Conservation (phyloP, 495 filamentous ascomycete genomes). For the Tuber calosporum region DNA sequence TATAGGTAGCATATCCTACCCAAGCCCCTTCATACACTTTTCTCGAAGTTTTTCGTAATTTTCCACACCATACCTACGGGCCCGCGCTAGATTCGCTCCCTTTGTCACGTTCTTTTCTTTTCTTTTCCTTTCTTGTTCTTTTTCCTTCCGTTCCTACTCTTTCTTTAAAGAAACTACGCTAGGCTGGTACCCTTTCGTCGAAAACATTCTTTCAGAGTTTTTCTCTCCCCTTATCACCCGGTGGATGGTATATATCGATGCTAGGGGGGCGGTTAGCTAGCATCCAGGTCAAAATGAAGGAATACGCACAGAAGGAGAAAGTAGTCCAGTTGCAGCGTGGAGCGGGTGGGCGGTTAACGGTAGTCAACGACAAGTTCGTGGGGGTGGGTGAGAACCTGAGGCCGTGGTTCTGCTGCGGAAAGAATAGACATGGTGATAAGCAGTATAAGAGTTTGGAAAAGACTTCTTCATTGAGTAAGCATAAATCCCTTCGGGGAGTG, state of each 20-base stretch:
- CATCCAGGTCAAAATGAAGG: neutral
- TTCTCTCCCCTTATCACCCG: slow-evolving; percentile 5
- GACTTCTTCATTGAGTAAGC: slow-evolving; percentile 9
- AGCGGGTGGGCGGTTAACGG: neutral
- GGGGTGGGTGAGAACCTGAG: slow-evolving; percentile 1
- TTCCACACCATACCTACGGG: slow-evolving; percentile 3
- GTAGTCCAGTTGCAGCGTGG: neutral
- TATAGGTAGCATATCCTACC: slow-evolving; percentile 10
- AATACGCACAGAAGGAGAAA: neutral
- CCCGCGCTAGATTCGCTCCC: neutral
- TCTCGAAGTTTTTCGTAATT: slow-evolving; percentile 13
- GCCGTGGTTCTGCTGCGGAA: slow-evolving; percentile 15
- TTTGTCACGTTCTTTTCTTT: slow-evolving; percentile 17
- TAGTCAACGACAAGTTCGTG: slow-evolving; percentile 1
- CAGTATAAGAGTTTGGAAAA: slow-evolving; percentile 16
- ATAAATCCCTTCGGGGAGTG: neutral
- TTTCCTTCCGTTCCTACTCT: neutral
- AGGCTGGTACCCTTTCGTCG: neutral
- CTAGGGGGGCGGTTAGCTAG: neutral
- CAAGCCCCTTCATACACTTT: slow-evolving; percentile 11
- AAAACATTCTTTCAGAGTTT: slow-evolving; percentile 2
- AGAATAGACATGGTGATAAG: slow-evolving; percentile 11
- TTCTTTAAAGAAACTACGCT: slow-evolving; percentile 1
- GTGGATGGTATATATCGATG: slow-evolving; percentile 12
- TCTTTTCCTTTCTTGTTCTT: neutral